Evolutionary conservation across 305 asterid genomes (phyloP).

Genomic region (Fraxinus nigra): DNA sequence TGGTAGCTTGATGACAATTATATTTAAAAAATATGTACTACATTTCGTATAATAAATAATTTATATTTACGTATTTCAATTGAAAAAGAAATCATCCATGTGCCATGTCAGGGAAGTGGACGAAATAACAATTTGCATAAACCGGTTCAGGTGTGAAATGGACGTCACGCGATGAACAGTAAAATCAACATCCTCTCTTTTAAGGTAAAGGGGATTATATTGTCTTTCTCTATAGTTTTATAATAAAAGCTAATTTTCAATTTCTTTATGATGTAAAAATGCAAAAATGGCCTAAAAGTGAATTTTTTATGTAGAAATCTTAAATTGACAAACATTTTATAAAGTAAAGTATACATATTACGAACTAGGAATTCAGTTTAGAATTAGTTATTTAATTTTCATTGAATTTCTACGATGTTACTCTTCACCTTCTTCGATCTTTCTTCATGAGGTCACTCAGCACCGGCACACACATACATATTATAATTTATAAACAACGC

Average conservation of each 20-base stretch:
- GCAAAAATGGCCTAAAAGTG: neutral
- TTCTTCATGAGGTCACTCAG: conserved; percentile 13
- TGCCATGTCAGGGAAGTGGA: no score
- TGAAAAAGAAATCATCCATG: no score
- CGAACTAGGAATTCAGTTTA: neutral
- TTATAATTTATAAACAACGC: neutral
- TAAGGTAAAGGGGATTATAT: no score
- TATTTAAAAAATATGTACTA: no score
- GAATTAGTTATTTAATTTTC: neutral
- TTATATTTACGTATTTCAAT: no score
- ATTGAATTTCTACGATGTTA: neutral
- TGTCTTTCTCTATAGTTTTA: neutral
- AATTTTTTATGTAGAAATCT: neutral
- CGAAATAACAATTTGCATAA: no score
- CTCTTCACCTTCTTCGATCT: conserved; percentile 16
- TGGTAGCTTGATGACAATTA: no score
- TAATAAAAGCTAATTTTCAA: no score
- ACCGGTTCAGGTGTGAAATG: no score
- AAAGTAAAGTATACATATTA: neutral
- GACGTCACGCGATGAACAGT: no score
- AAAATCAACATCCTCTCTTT: no score
- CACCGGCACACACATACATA: neutral
- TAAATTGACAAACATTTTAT: neutral
- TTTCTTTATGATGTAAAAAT: neutral
- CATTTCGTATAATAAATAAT: no score